Evolutionary conservation across 768 basidiomycete genomes (phyloP).

Genomic region (Gautieria morchelliformis): DNA sequence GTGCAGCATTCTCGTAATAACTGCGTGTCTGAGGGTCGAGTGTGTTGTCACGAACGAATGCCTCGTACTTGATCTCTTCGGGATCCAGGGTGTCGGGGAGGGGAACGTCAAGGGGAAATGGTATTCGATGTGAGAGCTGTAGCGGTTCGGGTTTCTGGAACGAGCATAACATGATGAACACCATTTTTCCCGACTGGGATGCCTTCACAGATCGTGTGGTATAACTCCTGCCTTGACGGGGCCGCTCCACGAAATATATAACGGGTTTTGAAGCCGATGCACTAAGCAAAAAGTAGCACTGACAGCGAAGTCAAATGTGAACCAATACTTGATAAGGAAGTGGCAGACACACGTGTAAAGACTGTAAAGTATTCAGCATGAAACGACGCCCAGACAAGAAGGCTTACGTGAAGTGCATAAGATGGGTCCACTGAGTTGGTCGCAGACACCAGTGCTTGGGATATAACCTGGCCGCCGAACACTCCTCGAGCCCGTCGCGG

Average conservation of each 20-base stretch:
- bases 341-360: slow-evolving; percentile 49
- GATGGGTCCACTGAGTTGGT: slow-evolving; percentile 60
- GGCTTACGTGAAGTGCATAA: slow-evolving; percentile 64
- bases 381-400: background rate
- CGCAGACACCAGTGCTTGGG: slow-evolving; percentile 75
- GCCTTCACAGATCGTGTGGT: slow-evolving; percentile 45
- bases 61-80: slow-evolving; percentile 55
- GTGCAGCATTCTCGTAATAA: background rate
- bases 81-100: slow-evolving; percentile 22
- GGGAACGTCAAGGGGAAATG: slow-evolving; percentile 48
- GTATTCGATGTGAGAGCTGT: slow-evolving; percentile 61
- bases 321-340: background rate
- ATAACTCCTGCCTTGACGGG: slow-evolving; percentile 70
- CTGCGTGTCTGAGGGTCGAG: slow-evolving; percentile 6
- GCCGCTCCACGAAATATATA: slow-evolving; percentile 66
- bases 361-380: slow-evolving; percentile 29
- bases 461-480: slow-evolving; percentile 85
- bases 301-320: background rate
- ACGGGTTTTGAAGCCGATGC: slow-evolving; percentile 52
- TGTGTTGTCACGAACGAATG: slow-evolving; percentile 25
- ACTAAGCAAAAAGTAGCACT: slow-evolving; percentile 78
- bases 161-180: slow-evolving; percentile 66
- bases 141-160: slow-evolving; percentile 74
- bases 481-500: slow-evolving; percentile 59
- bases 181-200: slow-evolving; percentile 42